Evolutionary conservation across 2,329 filamentous ascomycete species (phyloP).

Genomic region (Diaporthe ilicicola): DNA sequence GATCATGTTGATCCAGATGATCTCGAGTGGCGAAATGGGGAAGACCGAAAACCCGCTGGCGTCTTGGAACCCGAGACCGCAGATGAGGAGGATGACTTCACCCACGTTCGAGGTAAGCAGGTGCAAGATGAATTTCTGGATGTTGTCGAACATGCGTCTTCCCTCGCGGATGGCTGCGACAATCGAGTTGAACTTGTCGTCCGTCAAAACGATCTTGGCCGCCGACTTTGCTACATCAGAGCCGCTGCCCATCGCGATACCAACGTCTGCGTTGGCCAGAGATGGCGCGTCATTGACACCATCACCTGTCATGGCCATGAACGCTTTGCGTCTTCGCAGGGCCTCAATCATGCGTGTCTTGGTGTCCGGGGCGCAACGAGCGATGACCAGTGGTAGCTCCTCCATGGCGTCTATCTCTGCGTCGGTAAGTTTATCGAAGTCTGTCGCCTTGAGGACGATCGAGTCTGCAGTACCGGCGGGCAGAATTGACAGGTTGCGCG

Average conservation of each 20-base stretch:
- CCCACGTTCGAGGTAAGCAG: conserved; percentile 84
- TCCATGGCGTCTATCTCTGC: conserved; percentile 79
- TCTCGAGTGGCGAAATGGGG: conserved; percentile 84
- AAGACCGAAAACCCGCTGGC: conserved; percentile 77
- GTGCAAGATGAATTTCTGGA: conserved; percentile 87
- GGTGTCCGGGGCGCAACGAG: conserved; percentile 83
- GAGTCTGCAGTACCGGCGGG: conserved; percentile 70
- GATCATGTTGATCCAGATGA: conserved; percentile 95
- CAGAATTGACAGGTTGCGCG: conserved; percentile 66
- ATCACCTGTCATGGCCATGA: conserved; percentile 89
- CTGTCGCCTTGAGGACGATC: conserved; percentile 77
- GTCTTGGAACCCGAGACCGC: conserved; percentile 86
- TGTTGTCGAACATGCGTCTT: conserved; percentile 86
- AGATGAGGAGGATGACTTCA: conserved; percentile 81
- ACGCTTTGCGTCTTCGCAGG: conserved; percentile 77
- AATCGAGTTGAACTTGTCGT: conserved; percentile 90
- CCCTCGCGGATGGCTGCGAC: conserved; percentile 85
- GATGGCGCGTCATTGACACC: conserved; percentile 89
- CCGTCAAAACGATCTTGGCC: conserved; percentile 81
- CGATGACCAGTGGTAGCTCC: conserved; percentile 81
- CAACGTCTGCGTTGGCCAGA: conserved; percentile 82
- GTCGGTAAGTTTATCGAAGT: conserved; percentile 81
- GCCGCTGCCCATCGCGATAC: conserved; percentile 90
- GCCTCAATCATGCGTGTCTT: conserved; percentile 94
- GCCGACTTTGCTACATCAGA: conserved; percentile 88